These are phyloP conservation scores for Globisporangium nunn DNA, from an alignment of 352 stramenopile species.

Conservation along the genomic window DNA sequence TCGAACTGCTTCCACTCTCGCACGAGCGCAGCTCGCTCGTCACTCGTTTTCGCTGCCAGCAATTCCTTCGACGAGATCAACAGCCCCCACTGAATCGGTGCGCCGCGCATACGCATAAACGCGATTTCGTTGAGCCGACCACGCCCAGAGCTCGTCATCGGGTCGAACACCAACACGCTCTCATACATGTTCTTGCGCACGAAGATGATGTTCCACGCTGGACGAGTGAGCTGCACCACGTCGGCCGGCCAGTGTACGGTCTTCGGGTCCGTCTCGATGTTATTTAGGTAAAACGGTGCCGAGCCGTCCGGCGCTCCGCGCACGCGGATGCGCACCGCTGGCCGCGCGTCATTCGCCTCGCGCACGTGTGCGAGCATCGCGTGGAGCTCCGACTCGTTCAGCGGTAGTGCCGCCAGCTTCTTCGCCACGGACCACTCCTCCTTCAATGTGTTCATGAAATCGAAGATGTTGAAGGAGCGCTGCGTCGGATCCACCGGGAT, in stretches of 20 bases:
- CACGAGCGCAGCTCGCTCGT: slow-evolving; percentile 32
- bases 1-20: slow-evolving; percentile 31
- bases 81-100: slow-evolving; percentile 70
- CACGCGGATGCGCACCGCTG: slow-evolving; percentile 53
- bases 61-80: slow-evolving; percentile 69
- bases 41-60: slow-evolving; percentile 32
- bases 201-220: slow-evolving; percentile 80
- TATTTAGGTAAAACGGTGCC: slow-evolving; percentile 72
- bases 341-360: slow-evolving; percentile 34
- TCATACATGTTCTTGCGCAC: slow-evolving; percentile 87
- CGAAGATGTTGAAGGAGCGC: slow-evolving; percentile 89
- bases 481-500: slow-evolving; percentile 72
- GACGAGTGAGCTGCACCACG: slow-evolving; percentile 36
- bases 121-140: slow-evolving; percentile 46
- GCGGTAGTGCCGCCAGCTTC: slow-evolving; percentile 40
- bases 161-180: slow-evolving; percentile 67
- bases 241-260: slow-evolving; percentile 41
- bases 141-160: slow-evolving; percentile 38
- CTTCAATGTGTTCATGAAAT: slow-evolving; percentile 80
- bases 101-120: slow-evolving; percentile 65
- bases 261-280: slow-evolving; percentile 67
- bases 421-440: slow-evolving; percentile 73
- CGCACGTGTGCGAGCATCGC: slow-evolving; percentile 57
- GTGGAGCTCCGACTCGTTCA: slow-evolving; percentile 41
- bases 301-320: slow-evolving; percentile 48